These are phyloP conservation scores for Mucor velutinosus DNA, from an alignment of 371 early-diverging fungal species.

Conservation along the genomic window DNA sequence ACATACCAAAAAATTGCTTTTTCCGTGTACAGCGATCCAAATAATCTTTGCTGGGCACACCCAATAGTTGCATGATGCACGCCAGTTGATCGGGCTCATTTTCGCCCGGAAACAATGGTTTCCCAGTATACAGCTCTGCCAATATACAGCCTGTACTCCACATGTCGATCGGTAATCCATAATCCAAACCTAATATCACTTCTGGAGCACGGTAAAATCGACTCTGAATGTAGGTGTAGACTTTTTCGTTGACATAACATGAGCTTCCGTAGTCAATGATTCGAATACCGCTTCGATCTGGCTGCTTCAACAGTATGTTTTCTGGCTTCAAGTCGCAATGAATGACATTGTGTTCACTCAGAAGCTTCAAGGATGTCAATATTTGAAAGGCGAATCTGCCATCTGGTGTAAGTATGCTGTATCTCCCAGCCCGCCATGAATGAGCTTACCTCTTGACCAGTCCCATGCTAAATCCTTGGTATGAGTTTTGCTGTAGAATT, in stretches of 20 bases:
- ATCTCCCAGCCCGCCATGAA: not conserved
- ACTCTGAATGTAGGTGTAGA: conserved; percentile 95
- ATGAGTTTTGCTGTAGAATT: conserved; percentile 90
- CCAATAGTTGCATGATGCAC: conserved; percentile 93
- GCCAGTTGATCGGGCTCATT: conserved; percentile 94
- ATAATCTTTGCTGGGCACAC: conserved; percentile 76
- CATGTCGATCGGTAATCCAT: conserved; percentile 94
- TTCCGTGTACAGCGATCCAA: conserved; percentile 78
- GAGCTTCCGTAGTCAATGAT: conserved; percentile 94
- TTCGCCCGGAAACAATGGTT: conserved; percentile 96
- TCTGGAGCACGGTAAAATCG: conserved; percentile 97
- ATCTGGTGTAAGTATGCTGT: no score
- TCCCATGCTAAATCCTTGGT: conserved; percentile 87
- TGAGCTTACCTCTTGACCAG: conserved; percentile 69
- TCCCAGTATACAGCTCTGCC: conserved; percentile 88
- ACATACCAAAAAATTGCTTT: conserved; percentile 85
- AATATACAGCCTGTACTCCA: conserved; percentile 99
- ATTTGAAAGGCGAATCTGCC: conserved; percentile 79
- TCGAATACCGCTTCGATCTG: conserved; percentile 67
- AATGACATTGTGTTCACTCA: conserved; percentile 75
- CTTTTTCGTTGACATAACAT: conserved; percentile 72
- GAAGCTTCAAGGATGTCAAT: conserved; percentile 71
- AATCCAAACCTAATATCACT: conserved; percentile 88
- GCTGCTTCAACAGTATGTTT: conserved; percentile 68
- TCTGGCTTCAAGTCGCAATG: conserved; percentile 98